A percentile compares a stretch with the other conserved stretches of the same genome.
Conservation (phyloP, 805 yeast species). For the Candida pseudofarinosa region DNA sequence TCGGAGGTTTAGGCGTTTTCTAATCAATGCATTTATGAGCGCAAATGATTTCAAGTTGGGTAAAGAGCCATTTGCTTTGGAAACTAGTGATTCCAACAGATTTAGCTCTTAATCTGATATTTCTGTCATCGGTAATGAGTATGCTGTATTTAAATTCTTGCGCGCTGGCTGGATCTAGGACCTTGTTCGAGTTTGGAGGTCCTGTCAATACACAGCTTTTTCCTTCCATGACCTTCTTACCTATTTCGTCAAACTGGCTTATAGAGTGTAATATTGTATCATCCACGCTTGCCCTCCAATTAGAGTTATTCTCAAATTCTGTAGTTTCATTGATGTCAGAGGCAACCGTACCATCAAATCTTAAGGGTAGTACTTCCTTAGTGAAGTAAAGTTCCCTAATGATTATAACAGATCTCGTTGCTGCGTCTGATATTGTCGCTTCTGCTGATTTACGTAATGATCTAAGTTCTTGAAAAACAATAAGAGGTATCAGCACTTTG, state of each 20-base stretch:
- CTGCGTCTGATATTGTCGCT: constrained; percentile 72
- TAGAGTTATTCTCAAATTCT: constrained; percentile 68
- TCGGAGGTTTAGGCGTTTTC: neutral
- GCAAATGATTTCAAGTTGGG: constrained; percentile 43
- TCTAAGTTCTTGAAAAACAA: constrained; percentile 74
- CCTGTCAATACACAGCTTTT: constrained; percentile 19
- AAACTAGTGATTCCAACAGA: constrained; percentile 51
- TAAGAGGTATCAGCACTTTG: constrained; percentile 61
- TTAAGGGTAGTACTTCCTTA: constrained; percentile 51
- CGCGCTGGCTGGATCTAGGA: constrained; percentile 35
- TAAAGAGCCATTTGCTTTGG: constrained; percentile 60
- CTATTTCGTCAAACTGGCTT: constrained; percentile 37
- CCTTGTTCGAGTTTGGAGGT: constrained; percentile 9
- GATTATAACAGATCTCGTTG: constrained; percentile 74
- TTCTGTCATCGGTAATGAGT: constrained; percentile 69
- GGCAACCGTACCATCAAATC: constrained; percentile 69
- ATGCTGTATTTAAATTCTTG: constrained; percentile 52
- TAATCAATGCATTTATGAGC: constrained; percentile 43
- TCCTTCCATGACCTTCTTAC: constrained; percentile 39
- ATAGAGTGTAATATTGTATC: constrained; percentile 58
- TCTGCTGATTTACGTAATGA: constrained; percentile 68
- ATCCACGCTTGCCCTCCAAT: constrained; percentile 71
- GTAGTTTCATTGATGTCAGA: constrained; percentile 65
- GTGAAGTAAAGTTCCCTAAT: constrained; percentile 62
- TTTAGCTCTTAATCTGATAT: constrained; percentile 64